Conservation (phyloP, 2,329 filamentous ascomycete species). For the Monilinia laxa region DNA sequence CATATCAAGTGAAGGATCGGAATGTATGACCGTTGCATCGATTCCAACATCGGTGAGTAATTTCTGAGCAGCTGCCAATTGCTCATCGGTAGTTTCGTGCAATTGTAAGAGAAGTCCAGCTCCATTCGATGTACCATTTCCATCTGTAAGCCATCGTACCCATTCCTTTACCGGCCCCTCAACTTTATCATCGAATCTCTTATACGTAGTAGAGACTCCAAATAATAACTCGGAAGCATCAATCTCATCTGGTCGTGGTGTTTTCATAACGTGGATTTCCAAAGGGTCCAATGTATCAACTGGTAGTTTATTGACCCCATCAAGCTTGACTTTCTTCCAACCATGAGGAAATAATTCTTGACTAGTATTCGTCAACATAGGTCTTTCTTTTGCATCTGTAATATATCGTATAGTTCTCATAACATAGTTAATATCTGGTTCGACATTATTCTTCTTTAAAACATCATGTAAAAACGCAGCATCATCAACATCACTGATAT, state of each 20-base stretch:
- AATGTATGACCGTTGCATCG: constrained; percentile 56
- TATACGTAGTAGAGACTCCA: constrained; percentile 58
- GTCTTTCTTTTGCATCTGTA: constrained; percentile 33
- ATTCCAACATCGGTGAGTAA: constrained; percentile 51
- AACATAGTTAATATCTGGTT: constrained; percentile 36
- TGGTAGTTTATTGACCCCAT: constrained; percentile 27
- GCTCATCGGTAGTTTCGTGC: constrained; percentile 50
- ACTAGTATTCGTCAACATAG: constrained; percentile 33
- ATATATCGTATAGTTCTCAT: constrained; percentile 37
- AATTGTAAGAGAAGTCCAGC: constrained; percentile 57
- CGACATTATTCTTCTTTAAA: constrained; percentile 34
- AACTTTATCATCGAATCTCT: constrained; percentile 51
- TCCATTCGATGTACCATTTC: constrained; percentile 55
- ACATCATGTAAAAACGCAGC: constrained; percentile 32
- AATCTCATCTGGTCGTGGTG: constrained; percentile 47
- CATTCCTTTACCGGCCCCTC: constrained; percentile 56
- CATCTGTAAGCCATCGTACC: constrained; percentile 59
- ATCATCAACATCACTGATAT: constrained; percentile 27
- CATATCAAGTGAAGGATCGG: constrained; percentile 55
- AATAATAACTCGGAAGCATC: constrained; percentile 59
- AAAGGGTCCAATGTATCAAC: constrained; percentile 27
- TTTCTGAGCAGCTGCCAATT: constrained; percentile 51
- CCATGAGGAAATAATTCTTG: constrained; percentile 34
- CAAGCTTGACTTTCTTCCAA: constrained; percentile 32
- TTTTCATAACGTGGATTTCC: constrained; percentile 40